Evolutionary conservation across 2,329 filamentous ascomycete species (phyloP).

Genomic region (Penicillium hordei): DNA sequence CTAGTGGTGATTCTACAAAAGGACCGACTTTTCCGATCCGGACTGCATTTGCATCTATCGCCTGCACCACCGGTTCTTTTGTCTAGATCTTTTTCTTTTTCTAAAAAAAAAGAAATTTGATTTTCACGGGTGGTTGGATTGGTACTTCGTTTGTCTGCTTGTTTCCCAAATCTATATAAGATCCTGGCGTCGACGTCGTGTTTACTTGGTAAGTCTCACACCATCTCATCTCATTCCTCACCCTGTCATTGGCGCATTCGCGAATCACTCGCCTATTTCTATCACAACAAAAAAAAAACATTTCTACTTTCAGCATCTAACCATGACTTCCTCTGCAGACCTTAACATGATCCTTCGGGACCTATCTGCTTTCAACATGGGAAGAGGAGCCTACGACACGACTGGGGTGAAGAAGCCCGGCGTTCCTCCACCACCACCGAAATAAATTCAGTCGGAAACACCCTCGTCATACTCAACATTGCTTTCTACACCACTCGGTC

Average conservation of each 20-base stretch:
- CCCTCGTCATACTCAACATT: slow-evolving; percentile 17
- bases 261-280: neutral
- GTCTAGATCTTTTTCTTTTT: slow-evolving; percentile 21
- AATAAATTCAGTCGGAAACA: slow-evolving; percentile 27
- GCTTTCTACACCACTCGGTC: slow-evolving; percentile 23
- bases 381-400: slow-evolving; percentile 53
- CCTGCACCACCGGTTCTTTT: slow-evolving; percentile 28
- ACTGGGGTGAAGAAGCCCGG: slow-evolving; percentile 53
- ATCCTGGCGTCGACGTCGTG: slow-evolving; percentile 20
- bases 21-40: slow-evolving; percentile 38
- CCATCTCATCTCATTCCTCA: slow-evolving; percentile 20
- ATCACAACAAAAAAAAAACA: neutral
- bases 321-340: slow-evolving; percentile 34
- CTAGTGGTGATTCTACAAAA: slow-evolving; percentile 35
- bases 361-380: slow-evolving; percentile 49
- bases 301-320: slow-evolving; percentile 23
- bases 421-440: slow-evolving; percentile 46
- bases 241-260: slow-evolving; percentile 8
- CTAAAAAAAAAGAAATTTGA: neutral
- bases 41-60: slow-evolving; percentile 34
- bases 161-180: slow-evolving; percentile 24
- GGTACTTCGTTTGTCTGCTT: slow-evolving; percentile 23
- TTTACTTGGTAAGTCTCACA: slow-evolving; percentile 24
- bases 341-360: slow-evolving; percentile 45
- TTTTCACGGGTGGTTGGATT: slow-evolving; percentile 25